Base-by-base conservation (phyloP, 2,329 filamentous ascomycete species). In the Chrysoporthe deuterocubensis region DNA sequence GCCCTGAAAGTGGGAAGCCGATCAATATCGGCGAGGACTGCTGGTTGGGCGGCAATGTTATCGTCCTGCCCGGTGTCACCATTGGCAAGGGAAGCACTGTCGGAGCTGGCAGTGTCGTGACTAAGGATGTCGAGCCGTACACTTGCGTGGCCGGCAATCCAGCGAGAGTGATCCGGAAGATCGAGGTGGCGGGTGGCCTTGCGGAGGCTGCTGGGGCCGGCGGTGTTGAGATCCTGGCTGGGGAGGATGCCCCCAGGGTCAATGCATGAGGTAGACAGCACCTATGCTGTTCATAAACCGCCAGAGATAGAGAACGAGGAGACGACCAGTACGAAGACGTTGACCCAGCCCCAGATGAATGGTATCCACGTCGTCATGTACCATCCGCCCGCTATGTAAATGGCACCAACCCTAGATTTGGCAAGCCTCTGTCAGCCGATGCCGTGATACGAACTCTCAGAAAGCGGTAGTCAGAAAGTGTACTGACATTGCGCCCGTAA, bases 321-420 rank as follows among this genome's bases (percentile, higher is more conserved):
- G 70, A 97, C 83, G 62, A 97, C 89, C 58, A 97, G 82, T 42
- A 96, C 86, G 59, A 97, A 78, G 11, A 95, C 89, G 77, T 93
- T 97, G 77, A 95, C 91, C 75, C 92, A 85, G 0, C 89, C 92
- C 94, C 94, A 97, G 32, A 94, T 86, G 75, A 96, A 91, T 0
- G 94, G 94, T 63, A 97, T 92, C 94, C 94, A 97, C 0, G 94
- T 97, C 58, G 93, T 95, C 93, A 97, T 96, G 74, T 89, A 85
- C 76, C 95, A 97, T 78, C 91, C 93, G 56, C 93, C 94, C 2
- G 91, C 87, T 73, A 89, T 87, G 76, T 97, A 97, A 46, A 95
- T 87, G 9, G 90, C 92, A 14, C 92, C 93, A 26, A 96, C 81
- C 61, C 92, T 94, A 16, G 18, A n/a, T 62, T 70, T 44, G 52